A percentile compares a stretch with the other conserved stretches of the same genome.
Conservation (phyloP, 768 basidiomycete species). For the Mycena latifolia region DNA sequence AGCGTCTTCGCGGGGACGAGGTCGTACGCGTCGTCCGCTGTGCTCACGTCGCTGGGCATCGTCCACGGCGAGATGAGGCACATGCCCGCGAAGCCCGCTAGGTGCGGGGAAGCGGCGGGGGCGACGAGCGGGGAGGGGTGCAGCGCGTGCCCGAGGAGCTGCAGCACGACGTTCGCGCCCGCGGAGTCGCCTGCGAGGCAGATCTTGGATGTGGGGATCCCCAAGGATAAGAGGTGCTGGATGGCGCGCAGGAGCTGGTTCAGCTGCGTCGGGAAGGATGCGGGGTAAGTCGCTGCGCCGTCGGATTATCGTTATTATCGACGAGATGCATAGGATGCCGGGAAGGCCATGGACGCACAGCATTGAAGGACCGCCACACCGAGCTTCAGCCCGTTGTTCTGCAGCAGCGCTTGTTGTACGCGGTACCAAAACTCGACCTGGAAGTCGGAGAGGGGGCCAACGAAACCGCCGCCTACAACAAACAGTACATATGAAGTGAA, state of each 20-base stretch:
- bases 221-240: slow-evolving; percentile 28
- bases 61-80: slow-evolving; percentile 28
- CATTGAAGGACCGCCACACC: slow-evolving; percentile 24
- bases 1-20: slow-evolving; percentile 9
- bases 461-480: slow-evolving; percentile 28
- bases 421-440: slow-evolving; percentile 29
- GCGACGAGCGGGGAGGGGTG: slow-evolving; percentile 32
- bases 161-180: slow-evolving; percentile 36
- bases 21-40: slow-evolving; percentile 16
- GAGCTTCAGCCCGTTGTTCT: slow-evolving; percentile 1
- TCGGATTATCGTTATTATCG: too few species aligned
- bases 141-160: slow-evolving; percentile 32
- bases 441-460: slow-evolving; percentile 23
- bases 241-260: slow-evolving; percentile 31
- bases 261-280: slow-evolving; percentile 36
- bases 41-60: too few species aligned
- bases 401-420: slow-evolving; percentile 7
- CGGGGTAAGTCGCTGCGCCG: slow-evolving; percentile 19
- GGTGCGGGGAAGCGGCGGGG: neutral
- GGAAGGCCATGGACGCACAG: neutral
- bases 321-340: too few species aligned
- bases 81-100: slow-evolving; percentile 19
- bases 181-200: slow-evolving; percentile 38
- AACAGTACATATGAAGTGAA: neutral
- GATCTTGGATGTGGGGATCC: slow-evolving; percentile 34